Percentiles rank a stretch among this genome's conserved stretches.
Conservation (phyloP, 2,329 filamentous ascomycete species). For the Curvularia spicifera region DNA sequence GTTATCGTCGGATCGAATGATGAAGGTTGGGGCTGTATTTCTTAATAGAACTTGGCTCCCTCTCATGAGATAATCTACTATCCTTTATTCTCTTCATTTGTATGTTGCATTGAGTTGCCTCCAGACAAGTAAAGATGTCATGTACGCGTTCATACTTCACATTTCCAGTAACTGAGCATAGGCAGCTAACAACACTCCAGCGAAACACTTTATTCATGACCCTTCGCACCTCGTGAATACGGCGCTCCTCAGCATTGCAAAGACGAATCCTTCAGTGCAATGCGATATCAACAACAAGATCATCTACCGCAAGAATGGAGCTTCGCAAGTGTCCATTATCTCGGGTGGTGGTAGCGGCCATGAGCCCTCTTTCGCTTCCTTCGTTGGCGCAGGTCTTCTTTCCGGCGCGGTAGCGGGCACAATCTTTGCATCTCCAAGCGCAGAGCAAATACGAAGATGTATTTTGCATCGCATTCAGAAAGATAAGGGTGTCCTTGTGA, state of each 20-base stretch:
- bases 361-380: constrained; percentile 85
- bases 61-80: background rate
- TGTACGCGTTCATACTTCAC: constrained; percentile 4
- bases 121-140: constrained; percentile 7
- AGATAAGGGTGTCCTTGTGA: constrained; percentile 78
- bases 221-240: constrained; percentile 77
- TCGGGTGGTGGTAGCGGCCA: constrained; percentile 90
- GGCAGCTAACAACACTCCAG: constrained; percentile 27
- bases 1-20: constrained; percentile 7
- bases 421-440: constrained; percentile 81
- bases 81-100: background rate
- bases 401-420: constrained; percentile 84
- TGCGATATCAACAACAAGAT: constrained; percentile 83
- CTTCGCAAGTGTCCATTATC: constrained; percentile 75
- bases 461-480: constrained; percentile 75
- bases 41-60: constrained; percentile 3
- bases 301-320: constrained; percentile 36
- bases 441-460: constrained; percentile 80
- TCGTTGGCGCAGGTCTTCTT: constrained; percentile 82
- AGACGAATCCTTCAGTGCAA: constrained; percentile 83
- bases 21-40: background rate
- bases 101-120: background rate
- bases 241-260: constrained; percentile 76
- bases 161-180: background rate
- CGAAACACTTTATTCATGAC: constrained; percentile 90